Base-by-base conservation (phyloP, 208 protist species). In the Crithidia expoeki region DNA sequence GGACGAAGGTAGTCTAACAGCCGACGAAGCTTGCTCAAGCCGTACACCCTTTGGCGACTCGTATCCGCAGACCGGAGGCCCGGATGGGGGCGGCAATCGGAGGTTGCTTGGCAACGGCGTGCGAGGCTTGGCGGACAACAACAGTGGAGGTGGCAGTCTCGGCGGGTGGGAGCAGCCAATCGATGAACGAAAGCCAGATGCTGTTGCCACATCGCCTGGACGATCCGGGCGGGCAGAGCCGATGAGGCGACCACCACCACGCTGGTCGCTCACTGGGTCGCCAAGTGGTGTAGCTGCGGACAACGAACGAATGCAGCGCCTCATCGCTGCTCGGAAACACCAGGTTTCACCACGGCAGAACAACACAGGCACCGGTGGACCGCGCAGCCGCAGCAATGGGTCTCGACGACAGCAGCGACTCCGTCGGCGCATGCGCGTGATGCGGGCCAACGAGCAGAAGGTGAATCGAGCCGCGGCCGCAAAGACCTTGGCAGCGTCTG, bases 401-500 rank as follows among this genome's bases (percentile, higher is more conserved):
- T 65, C 46, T 12, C 28, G 66, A 0, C 68, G 51, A n/a, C 58
- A 71, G 40, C 64, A 75, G 44, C 36, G 70, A 23, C 40, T 61
- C n/a, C 80, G 78, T 14, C 76, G 76, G n/a, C 70, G 74, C 12
- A 68, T 72, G 60, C 68, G 78, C 2, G 63, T 87, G 5, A 42
- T 86, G 44, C 77, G 77, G 12, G 68, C 76, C 19, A 87, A 89
- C 46, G 83, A 83, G 62, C 72, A 79, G 59, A 85, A 77, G 72
- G 79, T 51, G 19, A 83, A 51, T 30, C 78, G 68, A 73, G 69
- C 72, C 40, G 72, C 59, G 42, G 79, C 71, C 47, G 81, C 60
- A 14, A 90, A 87, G 47, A 64, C 58, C 16, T 53, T 90, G 28
- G 49, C 72, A 2, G 80, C 87, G 0, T 93, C 87, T n/a, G 80